Conservation (phyloP, 495 filamentous ascomycete genomes). For the Parathielavia hyrcaniae region DNA sequence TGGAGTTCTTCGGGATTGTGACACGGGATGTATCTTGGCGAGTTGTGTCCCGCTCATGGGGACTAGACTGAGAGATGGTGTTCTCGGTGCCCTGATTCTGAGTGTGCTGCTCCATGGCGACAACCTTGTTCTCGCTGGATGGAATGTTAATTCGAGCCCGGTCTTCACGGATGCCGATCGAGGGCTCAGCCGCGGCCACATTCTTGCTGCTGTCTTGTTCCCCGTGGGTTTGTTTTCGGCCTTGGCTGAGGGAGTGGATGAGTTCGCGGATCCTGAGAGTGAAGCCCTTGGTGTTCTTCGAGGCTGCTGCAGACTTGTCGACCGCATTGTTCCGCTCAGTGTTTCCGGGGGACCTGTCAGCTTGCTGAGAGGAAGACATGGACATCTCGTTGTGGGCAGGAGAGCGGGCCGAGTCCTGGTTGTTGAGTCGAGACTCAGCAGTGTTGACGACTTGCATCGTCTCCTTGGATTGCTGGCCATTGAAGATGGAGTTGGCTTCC, state of each 20-base stretch:
- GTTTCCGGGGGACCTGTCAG: too few relatives aligned
- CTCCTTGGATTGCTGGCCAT: not conserved
- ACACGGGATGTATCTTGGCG: not conserved
- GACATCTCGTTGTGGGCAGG: not conserved
- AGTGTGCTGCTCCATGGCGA: too few relatives aligned
- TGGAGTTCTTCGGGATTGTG: too few relatives aligned
- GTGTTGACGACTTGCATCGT: not conserved
- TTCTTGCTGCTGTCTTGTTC: not conserved
- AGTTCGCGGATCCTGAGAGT: not conserved
- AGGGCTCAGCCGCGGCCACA: too few relatives aligned
- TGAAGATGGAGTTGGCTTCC: not conserved
- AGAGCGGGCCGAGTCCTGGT: not conserved
- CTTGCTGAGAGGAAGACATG: not conserved
- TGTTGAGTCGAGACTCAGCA: not conserved
- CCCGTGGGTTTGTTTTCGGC: not conserved
- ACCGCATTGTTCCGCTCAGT: too few relatives aligned
- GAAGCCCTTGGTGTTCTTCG: not conserved
- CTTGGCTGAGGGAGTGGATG: not conserved
- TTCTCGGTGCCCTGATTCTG: not conserved
- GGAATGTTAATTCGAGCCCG: too few relatives aligned
- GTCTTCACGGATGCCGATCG: not conserved
- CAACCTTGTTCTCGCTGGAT: too few relatives aligned
- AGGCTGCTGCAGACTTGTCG: too few relatives aligned
- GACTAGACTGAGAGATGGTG: not conserved
- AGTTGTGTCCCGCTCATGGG: not conserved